Evolutionary conservation across 768 basidiomycete genomes (phyloP), one percentile per base, ranked within the genome.

Genomic region (Serendipita sp.): DNA sequence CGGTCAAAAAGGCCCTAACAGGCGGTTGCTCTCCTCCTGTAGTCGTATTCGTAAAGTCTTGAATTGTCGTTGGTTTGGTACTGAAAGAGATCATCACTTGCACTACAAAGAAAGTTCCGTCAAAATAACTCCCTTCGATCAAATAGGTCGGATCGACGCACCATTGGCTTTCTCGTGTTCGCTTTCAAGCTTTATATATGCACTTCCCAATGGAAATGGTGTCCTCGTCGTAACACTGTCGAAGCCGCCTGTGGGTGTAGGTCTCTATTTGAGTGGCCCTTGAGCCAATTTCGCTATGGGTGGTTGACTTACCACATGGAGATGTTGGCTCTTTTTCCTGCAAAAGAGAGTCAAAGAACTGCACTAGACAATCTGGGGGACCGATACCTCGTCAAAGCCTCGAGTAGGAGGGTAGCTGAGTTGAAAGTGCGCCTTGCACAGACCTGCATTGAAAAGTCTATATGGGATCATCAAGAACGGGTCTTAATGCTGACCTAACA

Each of bases 341-440:
- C 35, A 62, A 44, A 46, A 51, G 51, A 38, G 16, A 45, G 51
- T 56, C 18, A 58, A 28, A 16, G 3, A 56, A n/a, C 28, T 37
- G 28, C 13, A 10, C 15, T 28, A 45, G 51, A 28, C 28, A 32
- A 24, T 45, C 3, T n/a, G 65, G 86, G 15, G 77, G 69, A 63
- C 79, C 75, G 7, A 41, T 64, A 84, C 79, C 64, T 78, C 78
- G 71, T 93, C 92, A 0, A 69, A 71, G 1, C 91, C 92, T 54
- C 91, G 79, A 10, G 88, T 84, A 0, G 76, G 68, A 16, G 91
- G 92, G 72, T 82, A 92, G 69, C 85, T 80, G 47, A 92, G 77
- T 68, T 86, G 85, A 75, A 92, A 93, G 73, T 94, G 91, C 5
- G 88, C 89, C 56, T 75, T 76, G 35, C 76, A 83, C 46, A 75